Conservation (phyloP, 352 stramenopile genomes). For the Phytopythium chamaehyphon region DNA sequence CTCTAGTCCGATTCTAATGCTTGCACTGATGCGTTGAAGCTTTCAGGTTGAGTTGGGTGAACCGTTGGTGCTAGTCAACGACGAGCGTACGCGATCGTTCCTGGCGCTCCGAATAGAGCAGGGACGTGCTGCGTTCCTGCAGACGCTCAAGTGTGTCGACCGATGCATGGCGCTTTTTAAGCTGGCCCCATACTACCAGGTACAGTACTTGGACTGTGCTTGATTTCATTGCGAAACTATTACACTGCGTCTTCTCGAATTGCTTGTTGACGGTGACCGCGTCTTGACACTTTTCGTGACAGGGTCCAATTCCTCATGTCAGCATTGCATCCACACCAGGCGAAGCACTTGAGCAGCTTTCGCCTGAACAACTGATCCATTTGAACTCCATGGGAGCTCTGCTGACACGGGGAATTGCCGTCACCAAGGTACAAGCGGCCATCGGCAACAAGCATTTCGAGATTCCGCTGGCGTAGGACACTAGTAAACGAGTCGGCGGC, state of each 20-base stretch:
- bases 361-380: conserved; percentile 28
- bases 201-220: conserved; percentile 10
- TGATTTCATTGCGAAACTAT: conserved; percentile 8
- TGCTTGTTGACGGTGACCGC: conserved; percentile 41
- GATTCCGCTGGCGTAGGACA: conserved; percentile 35
- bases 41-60: conserved; percentile 40
- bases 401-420: conserved; percentile 10
- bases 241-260: conserved; percentile 10
- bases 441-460: conserved; percentile 86
- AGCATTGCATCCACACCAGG: conserved; percentile 70
- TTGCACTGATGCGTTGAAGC: conserved; percentile 18
- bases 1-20: too few relatives aligned
- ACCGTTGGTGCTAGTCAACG: conserved; percentile 56
- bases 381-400: conserved; percentile 8
- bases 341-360: conserved; percentile 36
- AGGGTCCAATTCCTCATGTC: conserved; percentile 78
- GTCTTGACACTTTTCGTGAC: conserved; percentile 7
- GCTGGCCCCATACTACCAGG: conserved; percentile 61
- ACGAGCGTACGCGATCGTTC: conserved; percentile 75
- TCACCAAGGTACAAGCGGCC: conserved; percentile 50
- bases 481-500: neutral
- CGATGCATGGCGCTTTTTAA: conserved; percentile 51
- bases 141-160: conserved; percentile 54
- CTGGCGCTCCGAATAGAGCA: conserved; percentile 43
- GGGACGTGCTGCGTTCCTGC: conserved; percentile 27